phyloP scores from a whole-genome alignment of 2,329 filamentous ascomycete species.

The Monilinia vaccinii-corymbosi region DNA sequence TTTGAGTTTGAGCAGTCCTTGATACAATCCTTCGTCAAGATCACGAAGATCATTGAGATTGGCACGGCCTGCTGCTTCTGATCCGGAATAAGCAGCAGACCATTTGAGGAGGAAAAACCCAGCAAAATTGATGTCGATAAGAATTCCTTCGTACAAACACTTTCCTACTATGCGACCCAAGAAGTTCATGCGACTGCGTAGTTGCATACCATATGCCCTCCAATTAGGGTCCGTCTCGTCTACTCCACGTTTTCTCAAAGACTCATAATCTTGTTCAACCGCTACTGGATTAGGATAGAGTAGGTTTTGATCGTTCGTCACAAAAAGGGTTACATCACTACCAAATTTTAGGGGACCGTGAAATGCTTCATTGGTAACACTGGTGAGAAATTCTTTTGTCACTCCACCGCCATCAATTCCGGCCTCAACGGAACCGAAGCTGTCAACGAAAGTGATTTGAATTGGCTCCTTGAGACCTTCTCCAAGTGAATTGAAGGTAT shows the following conservation, averaged over 20 bases:
- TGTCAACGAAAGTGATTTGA: slow-evolving; percentile 91
- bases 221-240: slow-evolving; percentile 46
- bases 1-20: slow-evolving; percentile 74
- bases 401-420: slow-evolving; percentile 96
- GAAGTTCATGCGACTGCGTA: slow-evolving; percentile 78
- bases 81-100: slow-evolving; percentile 63
- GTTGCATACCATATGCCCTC: slow-evolving; percentile 45
- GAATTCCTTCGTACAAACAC: slow-evolving; percentile 92
- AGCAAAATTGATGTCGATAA: slow-evolving; percentile 87
- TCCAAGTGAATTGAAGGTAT: slow-evolving; percentile 71
- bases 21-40: slow-evolving; percentile 83
- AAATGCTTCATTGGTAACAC: slow-evolving; percentile 79
- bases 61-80: slow-evolving; percentile 70
- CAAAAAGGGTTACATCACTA: slow-evolving; percentile 56
- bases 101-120: slow-evolving; percentile 96
- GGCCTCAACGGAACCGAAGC: slow-evolving; percentile 77
- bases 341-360: slow-evolving; percentile 31
- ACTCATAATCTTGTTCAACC: slow-evolving; percentile 58
- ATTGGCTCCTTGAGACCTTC: slow-evolving; percentile 89
- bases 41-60: slow-evolving; percentile 91
- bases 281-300: slow-evolving; percentile 81
- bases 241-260: slow-evolving; percentile 43
- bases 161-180: slow-evolving; percentile 89
- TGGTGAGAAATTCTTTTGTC: slow-evolving; percentile 92
- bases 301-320: slow-evolving; percentile 75